Percentiles rank a stretch among this genome's conserved stretches.
These are phyloP conservation scores for Coemansia biformis DNA, from an alignment of 192 early-diverging fungal genomes.

Conservation along the genomic window DNA sequence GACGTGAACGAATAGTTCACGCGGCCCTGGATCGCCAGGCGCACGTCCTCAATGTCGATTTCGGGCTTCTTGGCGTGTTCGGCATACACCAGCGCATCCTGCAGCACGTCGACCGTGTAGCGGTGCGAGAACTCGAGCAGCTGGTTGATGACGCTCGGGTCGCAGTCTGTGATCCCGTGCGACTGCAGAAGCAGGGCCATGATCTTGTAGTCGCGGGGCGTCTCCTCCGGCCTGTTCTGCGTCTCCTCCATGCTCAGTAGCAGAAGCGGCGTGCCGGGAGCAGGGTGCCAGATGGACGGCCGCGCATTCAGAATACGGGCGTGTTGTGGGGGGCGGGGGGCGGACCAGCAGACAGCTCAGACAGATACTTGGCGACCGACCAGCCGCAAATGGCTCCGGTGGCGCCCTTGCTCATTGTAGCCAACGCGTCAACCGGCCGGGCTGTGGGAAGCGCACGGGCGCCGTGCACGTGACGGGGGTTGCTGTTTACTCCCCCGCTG, in stretches of 20 bases:
- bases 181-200: conserved; percentile 81
- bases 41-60: conserved; percentile 78
- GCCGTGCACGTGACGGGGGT: too few relatives aligned
- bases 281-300: too few relatives aligned
- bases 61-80: conserved; percentile 84
- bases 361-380: too few relatives aligned
- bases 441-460: too few relatives aligned
- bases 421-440: too few relatives aligned
- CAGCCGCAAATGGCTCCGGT: too few relatives aligned
- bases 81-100: conserved; percentile 85
- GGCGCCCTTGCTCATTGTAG: too few relatives aligned
- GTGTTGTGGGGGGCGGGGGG: too few relatives aligned
- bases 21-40: conserved; percentile 86
- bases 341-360: too few relatives aligned
- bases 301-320: too few relatives aligned
- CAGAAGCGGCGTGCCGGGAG: background rate
- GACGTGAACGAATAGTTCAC: conserved; percentile 86
- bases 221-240: conserved; percentile 45
- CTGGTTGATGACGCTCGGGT: conserved; percentile 85
- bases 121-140: conserved; percentile 90
- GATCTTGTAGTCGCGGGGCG: conserved; percentile 65
- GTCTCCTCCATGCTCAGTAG: conserved; percentile 23
- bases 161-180: conserved; percentile 81
- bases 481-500: too few relatives aligned
- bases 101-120: conserved; percentile 86